Percentiles rank a stretch among this genome's conserved stretches.
These are phyloP conservation scores for Tausonia pullulans DNA, from an alignment of 1,284 basidiomycete species.

Conservation along the genomic window DNA sequence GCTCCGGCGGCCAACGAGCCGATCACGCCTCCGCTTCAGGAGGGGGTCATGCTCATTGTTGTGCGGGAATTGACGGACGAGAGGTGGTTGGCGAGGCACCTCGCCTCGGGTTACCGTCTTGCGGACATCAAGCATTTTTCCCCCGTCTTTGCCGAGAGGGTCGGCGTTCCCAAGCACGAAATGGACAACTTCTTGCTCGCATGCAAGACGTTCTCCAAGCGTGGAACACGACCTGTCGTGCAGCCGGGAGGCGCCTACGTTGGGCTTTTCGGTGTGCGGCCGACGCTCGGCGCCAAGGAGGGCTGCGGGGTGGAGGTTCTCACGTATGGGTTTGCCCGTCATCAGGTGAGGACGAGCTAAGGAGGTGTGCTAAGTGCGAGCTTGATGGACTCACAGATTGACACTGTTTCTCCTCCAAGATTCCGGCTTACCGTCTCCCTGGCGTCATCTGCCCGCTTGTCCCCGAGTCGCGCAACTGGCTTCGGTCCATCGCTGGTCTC, in stretches of 20 bases:
- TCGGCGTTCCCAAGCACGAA: slow-evolving; percentile 37
- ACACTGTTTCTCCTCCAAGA: slow-evolving; percentile 17
- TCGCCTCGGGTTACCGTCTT: slow-evolving; percentile 40
- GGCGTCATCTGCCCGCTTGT: slow-evolving; percentile 37
- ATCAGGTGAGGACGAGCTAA: slow-evolving; percentile 27
- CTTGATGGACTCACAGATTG: too few species aligned
- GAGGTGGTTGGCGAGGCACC: slow-evolving; percentile 37
- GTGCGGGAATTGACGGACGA: slow-evolving; percentile 34
- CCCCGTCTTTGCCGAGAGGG: slow-evolving; percentile 37
- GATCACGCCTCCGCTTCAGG: neutral
- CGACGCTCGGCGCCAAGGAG: slow-evolving; percentile 29
- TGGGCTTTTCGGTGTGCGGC: slow-evolving; percentile 40
- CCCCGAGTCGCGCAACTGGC: slow-evolving; percentile 34
- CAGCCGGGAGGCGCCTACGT: slow-evolving; percentile 41
- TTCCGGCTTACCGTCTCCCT: slow-evolving; percentile 42
- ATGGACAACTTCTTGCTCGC: slow-evolving; percentile 39
- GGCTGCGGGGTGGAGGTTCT: slow-evolving; percentile 35
- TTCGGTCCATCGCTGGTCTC: slow-evolving; percentile 33
- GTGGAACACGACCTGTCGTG: slow-evolving; percentile 39
- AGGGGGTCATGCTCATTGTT: slow-evolving; percentile 39
- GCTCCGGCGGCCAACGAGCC: neutral
- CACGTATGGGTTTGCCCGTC: slow-evolving; percentile 43
- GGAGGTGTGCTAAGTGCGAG: too few species aligned
- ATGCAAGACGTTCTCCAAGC: slow-evolving; percentile 41
- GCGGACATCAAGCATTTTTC: slow-evolving; percentile 41